Percentiles rank a stretch among this genome's conserved stretches.
These are phyloP conservation scores for Puccinia horiana DNA, from an alignment of 1,284 basidiomycete species.

Conservation along the genomic window DNA sequence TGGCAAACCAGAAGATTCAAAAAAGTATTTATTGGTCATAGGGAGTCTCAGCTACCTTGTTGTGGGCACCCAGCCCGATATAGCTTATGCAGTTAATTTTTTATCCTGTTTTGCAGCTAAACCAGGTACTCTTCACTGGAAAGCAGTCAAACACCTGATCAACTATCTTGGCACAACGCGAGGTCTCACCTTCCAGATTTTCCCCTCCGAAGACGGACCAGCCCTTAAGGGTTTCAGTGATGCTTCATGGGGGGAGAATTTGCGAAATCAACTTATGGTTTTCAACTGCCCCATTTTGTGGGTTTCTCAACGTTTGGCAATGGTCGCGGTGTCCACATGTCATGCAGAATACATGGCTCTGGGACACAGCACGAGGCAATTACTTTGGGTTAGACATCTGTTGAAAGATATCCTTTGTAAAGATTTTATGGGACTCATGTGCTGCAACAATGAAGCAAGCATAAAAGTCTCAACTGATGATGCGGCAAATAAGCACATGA, in stretches of 20 bases:
- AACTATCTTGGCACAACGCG: too few species aligned
- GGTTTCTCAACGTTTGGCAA: not conserved
- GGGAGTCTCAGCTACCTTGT: not conserved
- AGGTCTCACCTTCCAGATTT: too few species aligned
- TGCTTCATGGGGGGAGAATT: too few species aligned
- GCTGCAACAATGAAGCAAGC: not conserved
- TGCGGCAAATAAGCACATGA: not conserved
- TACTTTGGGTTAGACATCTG: not conserved
- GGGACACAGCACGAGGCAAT: not conserved
- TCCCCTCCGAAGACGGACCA: too few species aligned
- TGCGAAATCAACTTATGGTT: not conserved
- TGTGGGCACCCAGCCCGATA: not conserved
- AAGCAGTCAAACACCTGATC: not conserved
- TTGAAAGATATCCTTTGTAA: too few species aligned
- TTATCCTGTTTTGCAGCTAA: not conserved
- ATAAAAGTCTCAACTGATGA: not conserved
- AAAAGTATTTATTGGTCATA: constrained; percentile 3
- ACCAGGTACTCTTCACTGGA: not conserved
- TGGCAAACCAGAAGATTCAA: too few species aligned
- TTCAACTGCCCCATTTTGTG: not conserved
- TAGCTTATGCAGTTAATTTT: constrained; percentile 19
- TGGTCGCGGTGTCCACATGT: constrained; percentile 3
- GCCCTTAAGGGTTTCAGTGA: not conserved
- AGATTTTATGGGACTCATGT: not conserved
- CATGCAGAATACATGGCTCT: constrained; percentile 35